Evolutionary conservation across 2,329 filamentous ascomycete genomes (phyloP).

Genomic region (Trichoderma semiorbis): DNA sequence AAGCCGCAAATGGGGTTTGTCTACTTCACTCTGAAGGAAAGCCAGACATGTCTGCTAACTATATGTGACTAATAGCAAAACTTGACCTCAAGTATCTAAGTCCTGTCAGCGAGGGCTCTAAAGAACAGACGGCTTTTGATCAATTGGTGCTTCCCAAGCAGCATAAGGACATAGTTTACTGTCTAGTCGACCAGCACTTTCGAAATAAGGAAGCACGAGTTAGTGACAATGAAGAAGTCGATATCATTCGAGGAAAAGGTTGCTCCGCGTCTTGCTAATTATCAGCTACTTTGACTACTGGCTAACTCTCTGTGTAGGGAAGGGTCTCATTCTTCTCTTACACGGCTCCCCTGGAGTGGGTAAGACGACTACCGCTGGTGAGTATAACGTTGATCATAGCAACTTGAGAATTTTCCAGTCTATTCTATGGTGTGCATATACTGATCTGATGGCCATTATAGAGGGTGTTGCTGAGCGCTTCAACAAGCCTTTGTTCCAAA

Average conservation of each 20-base stretch:
- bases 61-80: not conserved
- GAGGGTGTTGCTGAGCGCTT: slow-evolving; percentile 24
- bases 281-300: accelerated
- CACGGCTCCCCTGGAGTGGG: slow-evolving; percentile 34
- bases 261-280: not conserved
- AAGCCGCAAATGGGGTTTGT: slow-evolving; percentile 33
- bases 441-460: not conserved
- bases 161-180: slow-evolving; percentile 11
- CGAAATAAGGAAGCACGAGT: slow-evolving; percentile 22
- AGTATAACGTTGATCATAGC: not conserved
- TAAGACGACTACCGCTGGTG: slow-evolving; percentile 31
- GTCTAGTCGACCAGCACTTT: slow-evolving; percentile 9
- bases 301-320: slow-evolving; percentile 21
- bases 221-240: not conserved
- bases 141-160: slow-evolving; percentile 24
- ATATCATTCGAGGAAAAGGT: slow-evolving; percentile 13
- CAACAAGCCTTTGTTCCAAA: slow-evolving; percentile 25
- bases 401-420: accelerated
- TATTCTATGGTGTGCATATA: not conserved
- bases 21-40: not conserved
- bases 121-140: slow-evolving; percentile 25
- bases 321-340: slow-evolving; percentile 31
- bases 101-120: not conserved
- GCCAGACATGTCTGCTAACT: not conserved
- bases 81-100: not conserved